Conservation (phyloP, 305 asterid genomes). For the Salvia sclarea region DNA sequence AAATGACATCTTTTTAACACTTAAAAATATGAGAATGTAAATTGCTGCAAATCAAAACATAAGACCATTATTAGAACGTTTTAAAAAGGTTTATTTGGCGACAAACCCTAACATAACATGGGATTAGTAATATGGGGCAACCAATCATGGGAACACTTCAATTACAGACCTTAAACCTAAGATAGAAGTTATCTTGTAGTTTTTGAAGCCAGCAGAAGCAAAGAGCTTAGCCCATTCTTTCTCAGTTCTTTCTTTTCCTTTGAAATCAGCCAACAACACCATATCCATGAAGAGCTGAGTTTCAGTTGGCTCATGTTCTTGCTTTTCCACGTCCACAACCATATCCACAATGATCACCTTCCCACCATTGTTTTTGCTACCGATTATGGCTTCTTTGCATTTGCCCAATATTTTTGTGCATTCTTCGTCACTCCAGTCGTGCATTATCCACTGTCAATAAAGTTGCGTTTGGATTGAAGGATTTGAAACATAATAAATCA, state of each 20-base stretch:
- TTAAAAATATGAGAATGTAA: no score
- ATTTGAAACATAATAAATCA: no score
- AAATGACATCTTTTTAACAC: no score
- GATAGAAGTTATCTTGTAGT: conserved; percentile 2
- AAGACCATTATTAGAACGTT: no score
- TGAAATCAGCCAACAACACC: background rate
- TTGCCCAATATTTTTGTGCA: background rate
- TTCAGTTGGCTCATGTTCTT: background rate
- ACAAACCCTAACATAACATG: no score
- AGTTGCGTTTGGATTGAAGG: no score
- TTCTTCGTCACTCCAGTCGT: conserved; percentile 22
- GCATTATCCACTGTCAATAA: conserved; percentile 32
- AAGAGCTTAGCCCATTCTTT: conserved; percentile 20
- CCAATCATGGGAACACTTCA: background rate
- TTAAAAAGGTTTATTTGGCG: no score
- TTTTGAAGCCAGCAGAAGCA: conserved; percentile 4
- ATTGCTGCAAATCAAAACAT: no score
- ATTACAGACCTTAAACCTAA: conserved; percentile 24
- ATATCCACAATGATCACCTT: conserved; percentile 21
- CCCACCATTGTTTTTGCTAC: conserved; percentile 1
- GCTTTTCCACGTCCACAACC: background rate
- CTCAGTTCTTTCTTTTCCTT: conserved; percentile 17
- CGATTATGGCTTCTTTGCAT: conserved; percentile 22
- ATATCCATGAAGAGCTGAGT: background rate
- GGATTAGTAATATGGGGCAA: no score